phyloP scores from a whole-genome alignment of 805 yeast genomes.

The Candida chauliodis region DNA sequence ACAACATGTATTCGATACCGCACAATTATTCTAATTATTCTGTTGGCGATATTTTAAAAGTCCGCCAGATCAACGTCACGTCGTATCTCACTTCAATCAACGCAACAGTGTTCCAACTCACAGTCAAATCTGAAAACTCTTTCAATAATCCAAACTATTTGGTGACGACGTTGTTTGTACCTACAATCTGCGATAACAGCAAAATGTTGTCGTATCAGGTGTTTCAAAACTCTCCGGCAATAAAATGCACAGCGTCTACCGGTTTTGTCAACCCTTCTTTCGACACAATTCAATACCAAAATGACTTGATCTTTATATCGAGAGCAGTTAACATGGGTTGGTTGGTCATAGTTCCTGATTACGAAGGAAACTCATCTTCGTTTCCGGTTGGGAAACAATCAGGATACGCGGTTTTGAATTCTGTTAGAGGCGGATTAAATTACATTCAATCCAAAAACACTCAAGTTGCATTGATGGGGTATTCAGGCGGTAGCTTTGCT shows the following conservation, averaged over 20 bases:
- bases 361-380: constrained; percentile 30
- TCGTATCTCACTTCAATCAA: constrained; percentile 19
- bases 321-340: constrained; percentile 25
- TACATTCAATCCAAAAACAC: constrained; percentile 16
- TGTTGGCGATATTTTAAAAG: constrained; percentile 24
- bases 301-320: constrained; percentile 16
- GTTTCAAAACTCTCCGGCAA: constrained; percentile 24
- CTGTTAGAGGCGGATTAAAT: constrained; percentile 24
- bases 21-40: constrained; percentile 16
- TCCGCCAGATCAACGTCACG: constrained; percentile 18
- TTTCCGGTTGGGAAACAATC: constrained; percentile 31
- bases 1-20: constrained; percentile 22
- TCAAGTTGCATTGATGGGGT: constrained; percentile 29
- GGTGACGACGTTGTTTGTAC: constrained; percentile 25
- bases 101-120: constrained; percentile 19
- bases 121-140: constrained; percentile 21
- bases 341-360: constrained; percentile 32
- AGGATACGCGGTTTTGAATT: constrained; percentile 28
- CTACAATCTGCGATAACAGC: constrained; percentile 23
- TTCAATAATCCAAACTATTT: constrained; percentile 23
- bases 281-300: constrained; percentile 11
- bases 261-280: constrained; percentile 16
- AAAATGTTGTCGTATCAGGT: constrained; percentile 26
- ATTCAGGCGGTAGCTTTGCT: constrained; percentile 37
- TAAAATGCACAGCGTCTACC: constrained; percentile 26